Evolutionary conservation across 495 filamentous ascomycete species (phyloP).

Genomic region (Hypomontagnella monticulosa): DNA sequence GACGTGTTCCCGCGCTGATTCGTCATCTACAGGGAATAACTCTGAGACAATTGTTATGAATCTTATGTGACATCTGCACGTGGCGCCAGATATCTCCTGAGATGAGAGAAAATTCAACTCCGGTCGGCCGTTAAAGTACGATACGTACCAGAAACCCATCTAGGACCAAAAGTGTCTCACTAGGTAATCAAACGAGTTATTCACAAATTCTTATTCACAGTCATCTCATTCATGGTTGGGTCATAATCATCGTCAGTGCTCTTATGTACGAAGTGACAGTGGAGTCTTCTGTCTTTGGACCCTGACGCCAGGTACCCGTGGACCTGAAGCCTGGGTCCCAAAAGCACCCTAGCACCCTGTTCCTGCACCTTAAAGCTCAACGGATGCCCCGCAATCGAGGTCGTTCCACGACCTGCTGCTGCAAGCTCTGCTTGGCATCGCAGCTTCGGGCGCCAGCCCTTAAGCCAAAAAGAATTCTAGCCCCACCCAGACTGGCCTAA

Average conservation of each 20-base stretch:
- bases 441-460: slow-evolving; percentile 10
- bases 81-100: slow-evolving; percentile 13
- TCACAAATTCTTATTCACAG: too few species aligned
- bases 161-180: too few species aligned
- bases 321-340: neutral
- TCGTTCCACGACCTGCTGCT: slow-evolving; percentile 14
- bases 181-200: too few species aligned
- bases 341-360: neutral
- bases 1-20: slow-evolving; percentile 17
- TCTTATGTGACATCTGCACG: slow-evolving; percentile 28
- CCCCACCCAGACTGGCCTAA: neutral
- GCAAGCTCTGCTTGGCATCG: slow-evolving; percentile 23
- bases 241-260: too few species aligned
- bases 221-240: too few species aligned
- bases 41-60: slow-evolving; percentile 18
- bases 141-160: neutral
- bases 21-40: slow-evolving; percentile 31
- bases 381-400: slow-evolving; percentile 35
- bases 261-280: too few species aligned
- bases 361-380: slow-evolving; percentile 2
- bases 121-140: neutral
- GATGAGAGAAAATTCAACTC: slow-evolving; percentile 11
- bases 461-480: slow-evolving; percentile 2
- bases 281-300: too few species aligned
- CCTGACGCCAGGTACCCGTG: neutral